Conservation (phyloP, 2,329 filamentous ascomycete genomes). For the Madurella fahalii region DNA sequence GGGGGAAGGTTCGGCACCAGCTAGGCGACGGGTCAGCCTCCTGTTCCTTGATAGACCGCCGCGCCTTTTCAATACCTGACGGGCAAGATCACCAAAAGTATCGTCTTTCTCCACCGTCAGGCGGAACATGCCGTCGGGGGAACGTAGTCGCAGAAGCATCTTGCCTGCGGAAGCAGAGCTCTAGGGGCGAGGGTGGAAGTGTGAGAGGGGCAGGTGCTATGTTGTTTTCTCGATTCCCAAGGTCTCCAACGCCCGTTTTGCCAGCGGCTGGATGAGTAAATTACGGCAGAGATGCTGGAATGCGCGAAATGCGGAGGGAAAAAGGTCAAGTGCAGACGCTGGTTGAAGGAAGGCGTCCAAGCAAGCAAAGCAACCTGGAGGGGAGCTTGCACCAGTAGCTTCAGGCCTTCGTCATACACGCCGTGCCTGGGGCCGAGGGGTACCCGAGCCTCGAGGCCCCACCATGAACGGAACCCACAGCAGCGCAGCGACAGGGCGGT, state of each 20-base stretch:
- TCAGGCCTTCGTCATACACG: conserved; percentile 22
- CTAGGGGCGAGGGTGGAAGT: not conserved
- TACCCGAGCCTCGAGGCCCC: too few relatives aligned
- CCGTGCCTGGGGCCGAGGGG: conserved; percentile 17
- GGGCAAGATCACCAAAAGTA: conserved; percentile 62
- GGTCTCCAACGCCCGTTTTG: too few relatives aligned
- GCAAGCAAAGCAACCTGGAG: not conserved
- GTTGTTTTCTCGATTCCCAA: not conserved
- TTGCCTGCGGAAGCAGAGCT: conserved; percentile 23
- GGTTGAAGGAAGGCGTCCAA: not conserved
- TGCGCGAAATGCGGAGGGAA: too few relatives aligned
- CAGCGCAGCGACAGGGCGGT: not conserved
- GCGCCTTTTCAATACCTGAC: conserved; percentile 39
- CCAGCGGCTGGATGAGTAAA: too few relatives aligned
- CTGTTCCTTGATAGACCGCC: not conserved
- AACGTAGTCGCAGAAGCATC: conserved; percentile 84
- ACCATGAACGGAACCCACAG: too few relatives aligned
- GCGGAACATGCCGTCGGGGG: conserved; percentile 89
- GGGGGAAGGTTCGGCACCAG: conserved; percentile 56
- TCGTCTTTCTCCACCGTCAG: conserved; percentile 71
- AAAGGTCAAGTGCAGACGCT: too few relatives aligned
- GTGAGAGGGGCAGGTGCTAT: not conserved
- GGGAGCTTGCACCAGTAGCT: not conserved
- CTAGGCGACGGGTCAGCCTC: conserved; percentile 34
- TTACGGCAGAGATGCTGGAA: too few relatives aligned